Percentiles rank a stretch among this genome's conserved stretches.
phyloP scores from a whole-genome alignment of 129 eudicot genomes.

The Oenanthe sinensis region DNA sequence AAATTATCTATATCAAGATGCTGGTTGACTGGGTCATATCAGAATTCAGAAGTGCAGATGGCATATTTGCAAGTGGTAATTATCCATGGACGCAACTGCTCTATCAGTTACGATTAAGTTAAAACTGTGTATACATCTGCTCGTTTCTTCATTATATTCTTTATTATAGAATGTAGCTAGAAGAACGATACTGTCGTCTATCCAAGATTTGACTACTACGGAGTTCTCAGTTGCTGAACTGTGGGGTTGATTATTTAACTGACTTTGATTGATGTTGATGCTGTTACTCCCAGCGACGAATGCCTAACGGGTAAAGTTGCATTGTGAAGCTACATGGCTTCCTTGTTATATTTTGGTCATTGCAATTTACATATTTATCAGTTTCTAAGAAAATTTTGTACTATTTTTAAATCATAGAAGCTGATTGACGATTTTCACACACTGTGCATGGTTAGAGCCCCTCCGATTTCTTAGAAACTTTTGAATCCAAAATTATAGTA shows the following conservation, averaged over 20 bases:
- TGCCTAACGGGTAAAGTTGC: neutral
- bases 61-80: neutral
- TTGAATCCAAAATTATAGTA: neutral
- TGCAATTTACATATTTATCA: neutral
- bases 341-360: conserved; percentile 5
- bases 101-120: neutral
- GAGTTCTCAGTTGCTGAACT: neutral
- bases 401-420: neutral
- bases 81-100: neutral
- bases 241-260: neutral
- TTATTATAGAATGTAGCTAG: neutral
- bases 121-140: neutral
- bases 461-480: neutral
- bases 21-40: neutral
- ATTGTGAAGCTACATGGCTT: neutral
- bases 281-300: neutral
- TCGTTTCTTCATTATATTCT: neutral
- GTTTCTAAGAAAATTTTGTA: neutral
- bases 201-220: neutral
- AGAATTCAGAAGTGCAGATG: neutral
- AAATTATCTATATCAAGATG: neutral
- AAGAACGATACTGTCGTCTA: neutral
- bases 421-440: neutral
- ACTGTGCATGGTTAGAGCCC: neutral
- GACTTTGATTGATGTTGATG: neutral